Conservation (phyloP, 2,329 filamentous ascomycete genomes). For the Pseudogymnoascus sp. region DNA sequence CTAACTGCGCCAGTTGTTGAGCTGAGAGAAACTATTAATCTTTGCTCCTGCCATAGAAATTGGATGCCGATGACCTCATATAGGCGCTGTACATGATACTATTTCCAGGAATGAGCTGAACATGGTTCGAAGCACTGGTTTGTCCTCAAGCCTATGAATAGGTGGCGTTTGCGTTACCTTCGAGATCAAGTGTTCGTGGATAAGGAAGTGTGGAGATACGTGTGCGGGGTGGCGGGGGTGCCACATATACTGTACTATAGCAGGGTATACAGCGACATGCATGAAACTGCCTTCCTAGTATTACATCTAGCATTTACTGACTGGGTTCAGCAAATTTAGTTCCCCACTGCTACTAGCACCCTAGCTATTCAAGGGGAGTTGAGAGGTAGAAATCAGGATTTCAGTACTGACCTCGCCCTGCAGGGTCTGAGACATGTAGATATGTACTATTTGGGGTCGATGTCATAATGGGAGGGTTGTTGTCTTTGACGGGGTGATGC, state of each 20-base stretch:
- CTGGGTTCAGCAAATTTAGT: background rate
- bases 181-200: background rate
- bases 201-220: background rate
- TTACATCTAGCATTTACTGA: background rate
- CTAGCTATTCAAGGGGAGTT: background rate
- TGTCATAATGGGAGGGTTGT: background rate
- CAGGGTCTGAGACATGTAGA: background rate
- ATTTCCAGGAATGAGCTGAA: background rate
- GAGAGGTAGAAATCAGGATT: background rate
- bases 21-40: background rate
- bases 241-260: background rate
- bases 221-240: background rate
- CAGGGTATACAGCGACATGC: background rate
- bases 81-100: background rate
- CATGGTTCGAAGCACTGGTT: background rate
- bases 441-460: background rate
- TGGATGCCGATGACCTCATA: constrained; percentile 3
- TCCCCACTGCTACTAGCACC: background rate
- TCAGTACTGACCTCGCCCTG: background rate
- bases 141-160: background rate
- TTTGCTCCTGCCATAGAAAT: background rate
- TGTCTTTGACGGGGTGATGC: background rate
- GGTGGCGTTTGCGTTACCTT: background rate
- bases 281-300: background rate
- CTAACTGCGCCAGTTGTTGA: background rate